phyloP scores from a whole-genome alignment of 495 filamentous ascomycete species.

The Podospora pseudocomata region DNA sequence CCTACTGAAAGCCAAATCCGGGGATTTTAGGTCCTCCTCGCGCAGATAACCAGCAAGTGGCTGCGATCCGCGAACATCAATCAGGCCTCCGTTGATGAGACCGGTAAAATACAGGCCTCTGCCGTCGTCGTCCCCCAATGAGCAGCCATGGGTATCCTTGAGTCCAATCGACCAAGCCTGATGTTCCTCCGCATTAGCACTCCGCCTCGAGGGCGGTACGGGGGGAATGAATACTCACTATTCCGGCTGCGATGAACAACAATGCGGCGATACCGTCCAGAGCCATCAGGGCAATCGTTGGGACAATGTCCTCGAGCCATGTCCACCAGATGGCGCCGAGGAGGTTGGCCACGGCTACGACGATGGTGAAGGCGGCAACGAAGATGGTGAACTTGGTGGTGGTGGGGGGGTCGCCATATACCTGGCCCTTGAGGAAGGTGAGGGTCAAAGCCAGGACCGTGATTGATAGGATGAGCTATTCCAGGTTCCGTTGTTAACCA shows the following conservation, averaged over 20 bases:
- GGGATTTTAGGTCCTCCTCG: not conserved
- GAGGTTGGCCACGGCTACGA: slow-evolving; percentile 41
- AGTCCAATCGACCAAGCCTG: slow-evolving; percentile 49
- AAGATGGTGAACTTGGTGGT: slow-evolving; percentile 47
- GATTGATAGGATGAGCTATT: slow-evolving; percentile 43
- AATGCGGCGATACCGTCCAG: slow-evolving; percentile 44
- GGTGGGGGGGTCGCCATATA: slow-evolving; percentile 33
- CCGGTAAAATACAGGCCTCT: slow-evolving; percentile 23
- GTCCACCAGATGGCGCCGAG: slow-evolving; percentile 33
- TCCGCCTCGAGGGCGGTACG: not conserved
- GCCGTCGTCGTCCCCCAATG: slow-evolving; percentile 9
- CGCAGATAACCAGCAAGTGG: not conserved
- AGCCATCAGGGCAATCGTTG: slow-evolving; percentile 36
- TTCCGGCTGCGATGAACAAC: slow-evolving; percentile 50
- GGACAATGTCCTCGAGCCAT: slow-evolving; percentile 31
- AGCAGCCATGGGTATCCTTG: slow-evolving; percentile 34
- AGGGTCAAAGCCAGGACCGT: slow-evolving; percentile 49
- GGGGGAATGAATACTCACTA: slow-evolving; percentile 43
- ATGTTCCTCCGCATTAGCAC: not conserved
- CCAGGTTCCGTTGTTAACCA: not conserved
- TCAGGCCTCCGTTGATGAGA: slow-evolving; percentile 37
- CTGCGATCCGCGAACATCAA: not conserved
- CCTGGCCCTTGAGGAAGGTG: slow-evolving; percentile 43
- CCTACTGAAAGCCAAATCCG: not conserved
- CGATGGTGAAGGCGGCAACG: slow-evolving; percentile 47